Base-by-base conservation (phyloP, 108 stramenopile species). In the Cyclotella atomus region DNA sequence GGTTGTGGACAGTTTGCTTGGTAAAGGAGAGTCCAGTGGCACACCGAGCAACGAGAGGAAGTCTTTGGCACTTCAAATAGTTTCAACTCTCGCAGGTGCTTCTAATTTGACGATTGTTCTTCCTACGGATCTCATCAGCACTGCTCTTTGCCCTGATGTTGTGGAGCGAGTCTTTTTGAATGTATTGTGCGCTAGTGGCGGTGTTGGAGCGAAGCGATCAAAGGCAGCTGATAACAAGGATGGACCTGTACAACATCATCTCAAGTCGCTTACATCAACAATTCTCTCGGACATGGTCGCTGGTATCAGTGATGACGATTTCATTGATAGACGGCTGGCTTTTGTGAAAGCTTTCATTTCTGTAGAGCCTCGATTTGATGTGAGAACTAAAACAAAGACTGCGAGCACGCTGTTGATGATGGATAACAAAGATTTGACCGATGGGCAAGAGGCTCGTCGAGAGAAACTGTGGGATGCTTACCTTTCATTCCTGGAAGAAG, bases 351-450 rank as follows among this genome's bases (percentile, higher is more conserved):
- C 85, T 19, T 69, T 95, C 35, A 46, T 92, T 30, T 38, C 52
- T 16, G 79, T 77, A 61, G 86, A 91, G 12, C 77, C 84, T 65
- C 78, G 83, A 36, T 95, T 95, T 75, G 94, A 95, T 49, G 41
- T 68, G 33, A 66, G 59, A n/a, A 92, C 94, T 20, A 92, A 88
- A 65, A 88, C 94, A 29, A 61, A 76, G 14, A 80, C 85, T 12
- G 73, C 87, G 15, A 59, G 78, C 30, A 62, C 70, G 23, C 59
- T 94, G 1, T 47, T 91, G 50, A 79, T 73, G 47, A 30, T 88
- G 6, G 70, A 80, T 20, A 35, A 61, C 54, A 56, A 33, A 32
- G 57, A 54, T 41, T 50, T 38, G 33, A 67, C 47, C 25, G 65
- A 82, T 19, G 88, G 77, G 15, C 25, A 28, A 6, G 44, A 73